Conservation (phyloP, 2,329 filamentous ascomycete species). For the Aspergillus sp. region DNA sequence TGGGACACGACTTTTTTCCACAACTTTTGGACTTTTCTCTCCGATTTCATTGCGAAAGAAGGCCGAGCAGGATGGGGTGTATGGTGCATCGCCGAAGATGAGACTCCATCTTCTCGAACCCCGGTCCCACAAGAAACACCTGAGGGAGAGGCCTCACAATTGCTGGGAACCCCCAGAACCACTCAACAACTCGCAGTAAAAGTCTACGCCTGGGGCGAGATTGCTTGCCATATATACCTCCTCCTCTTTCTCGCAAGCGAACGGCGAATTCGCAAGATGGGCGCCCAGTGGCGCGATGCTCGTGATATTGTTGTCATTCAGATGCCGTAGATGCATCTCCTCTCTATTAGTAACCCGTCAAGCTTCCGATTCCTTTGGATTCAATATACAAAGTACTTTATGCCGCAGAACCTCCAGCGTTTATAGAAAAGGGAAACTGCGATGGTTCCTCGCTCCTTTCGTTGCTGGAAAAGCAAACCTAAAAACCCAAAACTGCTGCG, state of each 20-base stretch:
- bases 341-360: background rate
- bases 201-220: slow-evolving; percentile 78
- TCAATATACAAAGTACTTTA: background rate
- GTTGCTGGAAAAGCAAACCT: no score
- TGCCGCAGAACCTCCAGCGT: no score
- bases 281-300: slow-evolving; percentile 69
- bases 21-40: slow-evolving; percentile 49
- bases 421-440: no score
- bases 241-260: slow-evolving; percentile 74
- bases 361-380: background rate
- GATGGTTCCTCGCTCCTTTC: no score
- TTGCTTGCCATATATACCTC: slow-evolving; percentile 74
- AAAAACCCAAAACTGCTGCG: no score
- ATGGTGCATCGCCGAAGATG: slow-evolving; percentile 43
- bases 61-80: slow-evolving; percentile 52
- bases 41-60: slow-evolving; percentile 40
- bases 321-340: slow-evolving; percentile 44
- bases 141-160: background rate
- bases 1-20: slow-evolving; percentile 42
- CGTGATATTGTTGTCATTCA: slow-evolving; percentile 60
- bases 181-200: slow-evolving; percentile 53
- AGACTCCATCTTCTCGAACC: background rate
- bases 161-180: background rate
- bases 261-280: slow-evolving; percentile 62
- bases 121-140: background rate